These are phyloP conservation scores for Ettlia oleoabundans DNA, from an alignment of 139 green algal genomes.

Conservation along the genomic window DNA sequence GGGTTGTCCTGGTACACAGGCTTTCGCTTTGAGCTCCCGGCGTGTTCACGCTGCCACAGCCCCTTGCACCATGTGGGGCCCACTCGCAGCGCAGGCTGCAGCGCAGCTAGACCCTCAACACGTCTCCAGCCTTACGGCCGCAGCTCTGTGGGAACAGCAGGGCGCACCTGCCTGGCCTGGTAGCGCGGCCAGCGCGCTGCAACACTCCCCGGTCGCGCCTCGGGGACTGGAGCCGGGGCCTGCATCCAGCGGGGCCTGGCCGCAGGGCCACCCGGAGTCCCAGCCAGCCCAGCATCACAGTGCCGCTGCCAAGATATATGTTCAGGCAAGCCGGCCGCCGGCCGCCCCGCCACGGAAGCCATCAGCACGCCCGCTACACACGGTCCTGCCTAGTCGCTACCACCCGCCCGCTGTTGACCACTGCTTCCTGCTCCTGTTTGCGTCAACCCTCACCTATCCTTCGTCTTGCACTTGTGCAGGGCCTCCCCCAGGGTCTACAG, in stretches of 20 bases:
- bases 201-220: neutral
- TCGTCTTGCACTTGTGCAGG: neutral
- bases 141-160: neutral
- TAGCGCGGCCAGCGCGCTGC: neutral
- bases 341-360: neutral
- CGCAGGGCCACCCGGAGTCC: neutral
- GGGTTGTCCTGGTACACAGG: too few species aligned
- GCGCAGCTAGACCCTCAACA: neutral
- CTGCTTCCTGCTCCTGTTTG: neutral
- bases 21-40: neutral
- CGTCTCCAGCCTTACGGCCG: neutral
- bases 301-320: constrained; percentile 14
- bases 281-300: neutral
- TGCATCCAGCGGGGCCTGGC: too few species aligned
- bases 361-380: neutral
- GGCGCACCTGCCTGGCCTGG: neutral
- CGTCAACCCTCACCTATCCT: neutral
- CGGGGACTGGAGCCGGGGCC: too few species aligned
- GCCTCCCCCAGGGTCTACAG: constrained; percentile 19
- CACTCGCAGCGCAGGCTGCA: neutral
- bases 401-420: neutral
- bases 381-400: neutral
- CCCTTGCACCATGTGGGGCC: neutral
- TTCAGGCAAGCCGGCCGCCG: constrained; percentile 10
- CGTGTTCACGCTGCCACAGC: neutral